These are phyloP conservation scores for Rheum nobile DNA, from an alignment of 148 eudicot genomes.

Conservation along the genomic window DNA sequence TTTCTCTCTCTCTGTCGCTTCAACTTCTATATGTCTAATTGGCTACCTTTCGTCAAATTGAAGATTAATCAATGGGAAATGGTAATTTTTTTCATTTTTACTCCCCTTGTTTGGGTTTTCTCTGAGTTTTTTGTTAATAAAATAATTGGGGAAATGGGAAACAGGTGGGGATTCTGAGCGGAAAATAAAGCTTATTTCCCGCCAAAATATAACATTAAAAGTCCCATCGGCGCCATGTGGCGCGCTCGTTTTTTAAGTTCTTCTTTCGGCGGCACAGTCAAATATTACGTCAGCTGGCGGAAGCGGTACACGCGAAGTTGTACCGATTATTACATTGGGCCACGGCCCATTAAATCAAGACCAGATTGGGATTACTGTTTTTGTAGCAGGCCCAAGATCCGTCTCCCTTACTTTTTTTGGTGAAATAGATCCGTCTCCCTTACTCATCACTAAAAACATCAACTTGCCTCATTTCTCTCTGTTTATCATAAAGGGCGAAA, in stretches of 20 bases:
- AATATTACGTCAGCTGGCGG: background rate
- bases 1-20: background rate
- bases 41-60: too few species aligned
- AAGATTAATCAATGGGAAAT: too few species aligned
- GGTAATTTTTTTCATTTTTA: background rate
- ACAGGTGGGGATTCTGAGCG: background rate
- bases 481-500: slow-evolving; percentile 1
- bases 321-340: background rate
- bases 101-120: background rate
- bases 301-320: too few species aligned
- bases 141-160: background rate
- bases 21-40: background rate
- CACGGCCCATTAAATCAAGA: background rate
- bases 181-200: background rate
- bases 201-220: background rate
- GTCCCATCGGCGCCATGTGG: background rate
- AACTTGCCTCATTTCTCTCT: background rate
- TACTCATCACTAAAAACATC: background rate
- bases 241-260: background rate
- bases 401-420: background rate
- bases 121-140: background rate
- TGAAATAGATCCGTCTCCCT: background rate
- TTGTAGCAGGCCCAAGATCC: background rate
- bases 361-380: background rate
- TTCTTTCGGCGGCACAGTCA: background rate